Base-by-base conservation (phyloP, 257 asterid species). In the Gentiana macrophylla region DNA sequence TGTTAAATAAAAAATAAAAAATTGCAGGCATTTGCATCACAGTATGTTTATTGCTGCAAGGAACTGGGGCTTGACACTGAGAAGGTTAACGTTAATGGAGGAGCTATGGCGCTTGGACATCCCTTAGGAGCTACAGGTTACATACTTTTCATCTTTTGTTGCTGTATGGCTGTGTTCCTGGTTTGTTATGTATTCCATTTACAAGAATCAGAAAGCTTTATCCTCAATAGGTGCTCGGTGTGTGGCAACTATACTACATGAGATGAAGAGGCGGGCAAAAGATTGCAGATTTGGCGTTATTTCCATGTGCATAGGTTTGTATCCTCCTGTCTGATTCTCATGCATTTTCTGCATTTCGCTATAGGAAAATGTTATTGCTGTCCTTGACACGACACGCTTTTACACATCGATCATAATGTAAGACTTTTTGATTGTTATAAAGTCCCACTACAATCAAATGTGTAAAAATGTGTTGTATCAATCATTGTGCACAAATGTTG, bases 91-190 rank as follows among this genome's bases (percentile, higher is more conserved):
- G 97, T 90, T 32, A 84, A 90, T 67, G 97, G 97, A 48, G 97
- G 97, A 56, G 97, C 97, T 37, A 86, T 90, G 13, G 97, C 96
- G 61, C 81, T 90, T 43, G 97, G 97, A 47, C 96, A 90, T 72
- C 97, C 97, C 53, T 68, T 89, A 65, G 97, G 97, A 68, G 86
- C 80, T 60, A 89, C 97, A 69, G 97, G 95, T 86, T 60, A 65
- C 64, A 15, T 33, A 47, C 9, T 33, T n/a, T 43, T 10, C 8
- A 56, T 50, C 13, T 53, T 8, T n/a, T 5, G 11, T n/a, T n/a
- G 24, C 24, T 24, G 24, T 24, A 24, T 24, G 24, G 24, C 24
- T 24, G 24, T 24, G 24, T 24, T 24, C 24, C 24, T 24, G 24
- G 24, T 24, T 24, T 24, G 24, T 24, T 24, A 24, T 24, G 24